Base-by-base conservation (phyloP, 2,329 filamentous ascomycete genomes). In the Paraphaeosphaeria sporulosa region DNA sequence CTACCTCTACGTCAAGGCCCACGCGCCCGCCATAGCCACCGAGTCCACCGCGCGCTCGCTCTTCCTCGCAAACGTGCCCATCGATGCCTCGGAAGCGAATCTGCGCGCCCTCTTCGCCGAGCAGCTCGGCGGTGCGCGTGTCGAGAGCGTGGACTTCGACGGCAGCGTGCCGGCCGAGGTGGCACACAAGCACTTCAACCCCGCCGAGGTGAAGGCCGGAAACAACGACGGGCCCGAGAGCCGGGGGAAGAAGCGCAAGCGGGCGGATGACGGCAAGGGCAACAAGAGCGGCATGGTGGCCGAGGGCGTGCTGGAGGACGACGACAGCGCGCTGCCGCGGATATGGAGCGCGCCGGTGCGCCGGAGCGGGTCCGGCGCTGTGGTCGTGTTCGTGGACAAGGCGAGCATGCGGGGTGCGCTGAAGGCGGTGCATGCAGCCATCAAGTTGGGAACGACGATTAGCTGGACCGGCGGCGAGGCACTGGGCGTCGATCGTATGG, bases 1-100 rank as follows among this genome's bases (percentile, higher is more conserved):
- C 80, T 92, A 94, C 79, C 83, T 98, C 71, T 97, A 97, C 80
- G 80, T 98, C 57, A 92, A 92, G 66, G 88, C 88, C 57, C 94
- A 98, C 78, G 85, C 89, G 48, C 93, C 94, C 62, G 92, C 90
- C 79, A 85, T 68, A 21, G 64, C 74, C 25, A 73, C 71, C 12
- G 88, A 91, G 15, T 90, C 90, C 8, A 83, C 86, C 57, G 86
- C 91, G 76, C 89, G 94, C 68, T 93, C 91, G 62, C 84, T 99
- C 19, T 99, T 97, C 79, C 76, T 96, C n/a, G 91, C 94, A 64
- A 98, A 99, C 71, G 81, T 96, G 0, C 95, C 95, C 7, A 84
- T 90, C 64, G 94, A 97, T 74, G 89, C 92, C 60, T 96, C 92
- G 4, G 89, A 92, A 58, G 77, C 83, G 1, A 91, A 94, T 70